Percentiles rank a stretch among this genome's conserved stretches.
phyloP scores from a whole-genome alignment of 768 basidiomycete genomes.

The Cyclocybe aegerita region DNA sequence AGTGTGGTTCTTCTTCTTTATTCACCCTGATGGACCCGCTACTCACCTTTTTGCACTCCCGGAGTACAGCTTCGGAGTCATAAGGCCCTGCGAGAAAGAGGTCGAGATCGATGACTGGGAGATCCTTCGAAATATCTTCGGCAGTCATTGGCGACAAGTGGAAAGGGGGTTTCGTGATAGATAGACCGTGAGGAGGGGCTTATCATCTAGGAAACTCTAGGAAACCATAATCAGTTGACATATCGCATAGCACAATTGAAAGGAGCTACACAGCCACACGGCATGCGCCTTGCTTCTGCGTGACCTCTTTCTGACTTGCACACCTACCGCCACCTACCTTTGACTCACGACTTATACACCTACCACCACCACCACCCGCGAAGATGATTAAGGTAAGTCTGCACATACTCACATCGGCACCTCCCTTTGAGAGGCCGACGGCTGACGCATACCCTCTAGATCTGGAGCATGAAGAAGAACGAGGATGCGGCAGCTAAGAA shows the following conservation, averaged over 20 bases:
- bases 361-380: slow-evolving; percentile 19
- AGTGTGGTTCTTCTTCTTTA: not conserved
- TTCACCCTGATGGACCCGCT: slow-evolving; percentile 2
- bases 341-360: slow-evolving; percentile 31
- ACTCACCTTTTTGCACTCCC: slow-evolving; percentile 68
- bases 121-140: slow-evolving; percentile 42
- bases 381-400: slow-evolving; percentile 48
- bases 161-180: not conserved
- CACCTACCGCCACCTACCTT: slow-evolving; percentile 26
- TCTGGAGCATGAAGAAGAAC: slow-evolving; percentile 99
- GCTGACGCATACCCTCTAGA: slow-evolving; percentile 45
- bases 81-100: slow-evolving; percentile 52
- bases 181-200: too few species aligned
- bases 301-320: slow-evolving; percentile 19
- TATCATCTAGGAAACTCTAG: too few species aligned
- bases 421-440: not conserved
- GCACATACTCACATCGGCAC: not conserved
- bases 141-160: slow-evolving; percentile 28
- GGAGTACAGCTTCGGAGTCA: slow-evolving; percentile 44
- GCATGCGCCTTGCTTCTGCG: slow-evolving; percentile 25
- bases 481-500: slow-evolving; percentile 97
- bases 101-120: slow-evolving; percentile 81
- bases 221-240: too few species aligned
- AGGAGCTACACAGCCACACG: slow-evolving; percentile 18
- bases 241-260: slow-evolving; percentile 13